phyloP scores from a whole-genome alignment of 331 rosid species.

The Rosa hybrid region DNA sequence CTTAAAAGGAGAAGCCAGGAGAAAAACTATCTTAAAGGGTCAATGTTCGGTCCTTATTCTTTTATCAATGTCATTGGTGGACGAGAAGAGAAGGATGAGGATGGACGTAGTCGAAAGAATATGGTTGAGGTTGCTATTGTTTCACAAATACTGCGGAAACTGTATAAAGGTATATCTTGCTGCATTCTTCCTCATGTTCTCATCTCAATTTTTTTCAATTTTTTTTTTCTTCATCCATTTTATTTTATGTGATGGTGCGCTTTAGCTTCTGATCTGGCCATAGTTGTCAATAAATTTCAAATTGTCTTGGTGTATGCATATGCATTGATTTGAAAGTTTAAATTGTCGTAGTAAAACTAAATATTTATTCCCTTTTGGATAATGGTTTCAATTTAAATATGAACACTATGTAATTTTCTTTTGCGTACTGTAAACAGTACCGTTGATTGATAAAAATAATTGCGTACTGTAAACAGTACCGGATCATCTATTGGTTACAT shows the following conservation, averaged over 20 bases:
- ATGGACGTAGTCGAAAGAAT: slow-evolving; percentile 39
- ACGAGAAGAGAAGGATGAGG: slow-evolving; percentile 38
- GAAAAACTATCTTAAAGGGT: slow-evolving; percentile 25
- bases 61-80: slow-evolving; percentile 41
- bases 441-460: no score
- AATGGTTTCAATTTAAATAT: no score
- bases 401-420: no score
- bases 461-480: no score
- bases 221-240: not conserved
- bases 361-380: no score
- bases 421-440: no score
- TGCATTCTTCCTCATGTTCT: not conserved
- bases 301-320: no score
- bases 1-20: slow-evolving; percentile 13
- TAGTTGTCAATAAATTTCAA: not conserved
- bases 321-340: no score
- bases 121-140: slow-evolving; percentile 33
- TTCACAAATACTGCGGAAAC: no score
- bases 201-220: slow-evolving; percentile 23
- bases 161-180: slow-evolving; percentile 25
- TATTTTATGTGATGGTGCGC: no score
- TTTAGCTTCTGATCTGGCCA: not conserved
- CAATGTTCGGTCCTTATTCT: slow-evolving; percentile 37
- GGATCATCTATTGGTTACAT: no score
- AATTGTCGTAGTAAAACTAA: no score